Percentiles rank a stretch among this genome's conserved stretches.
Conservation (phyloP, 495 filamentous ascomycete genomes). For the Lasiosphaeria miniovina region DNA sequence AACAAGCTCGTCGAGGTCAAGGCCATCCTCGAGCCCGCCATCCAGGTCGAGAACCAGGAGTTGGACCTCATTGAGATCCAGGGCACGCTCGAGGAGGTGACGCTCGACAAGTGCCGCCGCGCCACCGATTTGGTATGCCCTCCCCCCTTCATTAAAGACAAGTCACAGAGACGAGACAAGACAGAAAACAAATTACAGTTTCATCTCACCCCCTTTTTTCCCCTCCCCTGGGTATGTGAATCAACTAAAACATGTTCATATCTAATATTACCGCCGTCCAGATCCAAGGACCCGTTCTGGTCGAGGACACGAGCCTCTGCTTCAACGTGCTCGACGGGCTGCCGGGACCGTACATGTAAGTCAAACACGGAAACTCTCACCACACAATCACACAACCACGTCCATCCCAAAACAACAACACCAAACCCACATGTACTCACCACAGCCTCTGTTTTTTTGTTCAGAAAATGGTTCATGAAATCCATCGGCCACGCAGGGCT, state of each 20-base stretch:
- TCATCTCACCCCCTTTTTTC: neutral
- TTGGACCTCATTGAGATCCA: conserved; percentile 88
- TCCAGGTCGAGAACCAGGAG: conserved; percentile 67
- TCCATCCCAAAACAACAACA: conserved; percentile 3
- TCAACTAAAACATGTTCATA: neutral
- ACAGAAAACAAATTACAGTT: neutral
- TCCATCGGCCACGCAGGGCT: conserved; percentile 77
- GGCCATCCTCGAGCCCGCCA: conserved; percentile 73
- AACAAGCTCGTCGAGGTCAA: conserved; percentile 89
- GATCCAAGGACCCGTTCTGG: conserved; percentile 83
- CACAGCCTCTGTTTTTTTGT: neutral
- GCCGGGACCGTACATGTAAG: conserved; percentile 96
- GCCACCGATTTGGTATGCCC: conserved; percentile 63
- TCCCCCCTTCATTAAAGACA: neutral
- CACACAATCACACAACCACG: neutral
- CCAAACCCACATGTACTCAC: conserved; percentile 10
- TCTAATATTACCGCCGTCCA: conserved; percentile 28
- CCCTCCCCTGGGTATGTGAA: neutral
- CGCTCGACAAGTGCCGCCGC: conserved; percentile 76
- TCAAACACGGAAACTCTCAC: conserved; percentile 1
- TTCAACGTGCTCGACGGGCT: conserved; percentile 86
- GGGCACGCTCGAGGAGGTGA: conserved; percentile 88
- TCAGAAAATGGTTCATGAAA: conserved; percentile 89
- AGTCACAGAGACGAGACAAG: neutral
- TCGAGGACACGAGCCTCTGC: conserved; percentile 92